Percentiles rank a stretch among this genome's conserved stretches.
Evolutionary conservation across 1,284 basidiomycete species (phyloP).

Genomic region (Afroboletus lepidellus): DNA sequence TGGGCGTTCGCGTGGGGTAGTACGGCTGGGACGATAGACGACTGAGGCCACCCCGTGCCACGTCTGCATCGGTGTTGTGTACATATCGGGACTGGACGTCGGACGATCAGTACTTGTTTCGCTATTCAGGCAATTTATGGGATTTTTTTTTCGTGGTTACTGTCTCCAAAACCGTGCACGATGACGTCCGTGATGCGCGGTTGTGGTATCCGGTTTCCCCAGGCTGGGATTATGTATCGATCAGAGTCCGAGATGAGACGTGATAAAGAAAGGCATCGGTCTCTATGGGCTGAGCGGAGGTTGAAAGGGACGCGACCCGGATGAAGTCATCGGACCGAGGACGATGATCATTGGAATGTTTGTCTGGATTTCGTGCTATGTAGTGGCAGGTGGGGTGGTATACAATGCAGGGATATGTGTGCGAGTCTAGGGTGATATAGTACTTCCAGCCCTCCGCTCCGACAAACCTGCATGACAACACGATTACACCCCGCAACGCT

Average conservation of each 20-base stretch:
- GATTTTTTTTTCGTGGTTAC: background rate
- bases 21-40: too few relatives aligned
- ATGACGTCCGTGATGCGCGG: slow-evolving; percentile 8
- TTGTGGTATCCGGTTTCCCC: slow-evolving; percentile 12
- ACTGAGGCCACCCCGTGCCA: background rate
- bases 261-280: background rate
- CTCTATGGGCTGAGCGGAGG: slow-evolving; percentile 9
- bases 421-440: slow-evolving; percentile 21
- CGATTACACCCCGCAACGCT: slow-evolving; percentile 17
- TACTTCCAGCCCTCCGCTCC: slow-evolving; percentile 16
- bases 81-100: slow-evolving; percentile 21
- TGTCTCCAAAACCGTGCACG: background rate
- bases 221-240: slow-evolving; percentile 7
- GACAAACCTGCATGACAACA: slow-evolving; percentile 24
- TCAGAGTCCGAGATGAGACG: slow-evolving; percentile 30
- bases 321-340: slow-evolving; percentile 32
- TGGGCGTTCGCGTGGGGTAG: background rate
- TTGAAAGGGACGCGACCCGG: slow-evolving; percentile 10
- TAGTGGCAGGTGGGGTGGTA: slow-evolving; percentile 7
- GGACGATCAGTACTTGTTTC: slow-evolving; percentile 18
- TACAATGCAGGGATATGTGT: slow-evolving; percentile 30
- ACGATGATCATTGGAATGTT: background rate
- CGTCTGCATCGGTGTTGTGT: background rate
- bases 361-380: background rate
- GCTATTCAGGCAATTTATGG: slow-evolving; percentile 8